A percentile compares a stretch with the other conserved stretches of the same genome.
Evolutionary conservation across 495 filamentous ascomycete genomes (phyloP).

Genomic region (Trichocladium uniseriatum): DNA sequence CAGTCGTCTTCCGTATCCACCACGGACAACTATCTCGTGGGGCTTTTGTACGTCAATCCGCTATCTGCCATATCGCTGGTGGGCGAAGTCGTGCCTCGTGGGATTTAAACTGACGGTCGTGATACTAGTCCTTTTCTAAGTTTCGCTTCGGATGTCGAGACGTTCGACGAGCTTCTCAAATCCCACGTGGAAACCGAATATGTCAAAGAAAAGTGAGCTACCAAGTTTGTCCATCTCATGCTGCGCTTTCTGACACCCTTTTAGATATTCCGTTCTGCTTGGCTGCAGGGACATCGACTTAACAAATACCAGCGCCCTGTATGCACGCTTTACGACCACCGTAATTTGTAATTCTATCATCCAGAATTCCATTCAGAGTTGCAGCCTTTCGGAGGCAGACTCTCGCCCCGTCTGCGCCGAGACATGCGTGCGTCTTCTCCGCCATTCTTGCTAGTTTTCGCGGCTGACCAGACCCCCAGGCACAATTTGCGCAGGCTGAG

Average conservation of each 20-base stretch:
- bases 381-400: slow-evolving; percentile 51
- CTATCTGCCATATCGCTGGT: background rate
- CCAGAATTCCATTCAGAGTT: slow-evolving; percentile 74
- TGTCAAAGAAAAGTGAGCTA: slow-evolving; percentile 61
- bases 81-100: background rate
- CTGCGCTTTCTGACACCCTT: slow-evolving; percentile 13
- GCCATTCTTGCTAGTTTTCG: background rate
- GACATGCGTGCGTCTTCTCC: slow-evolving; percentile 54
- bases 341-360: slow-evolving; percentile 92
- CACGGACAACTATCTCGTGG: slow-evolving; percentile 52
- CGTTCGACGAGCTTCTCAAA: slow-evolving; percentile 70
- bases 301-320: slow-evolving; percentile 72
- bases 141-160: slow-evolving; percentile 61
- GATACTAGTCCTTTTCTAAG: slow-evolving; percentile 70
- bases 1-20: slow-evolving; percentile 73
- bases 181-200: slow-evolving; percentile 67
- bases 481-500: slow-evolving; percentile 78
- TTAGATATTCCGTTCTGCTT: slow-evolving; percentile 64
- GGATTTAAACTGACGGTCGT: slow-evolving; percentile 11
- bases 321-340: slow-evolving; percentile 88
- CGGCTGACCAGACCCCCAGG: slow-evolving; percentile 41
- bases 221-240: no score
- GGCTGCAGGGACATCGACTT: slow-evolving; percentile 73
- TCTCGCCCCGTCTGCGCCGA: slow-evolving; percentile 80
- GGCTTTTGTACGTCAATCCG: slow-evolving; percentile 60